Conservation (phyloP, 257 asterid species). For the Pogostemon cablin region DNA sequence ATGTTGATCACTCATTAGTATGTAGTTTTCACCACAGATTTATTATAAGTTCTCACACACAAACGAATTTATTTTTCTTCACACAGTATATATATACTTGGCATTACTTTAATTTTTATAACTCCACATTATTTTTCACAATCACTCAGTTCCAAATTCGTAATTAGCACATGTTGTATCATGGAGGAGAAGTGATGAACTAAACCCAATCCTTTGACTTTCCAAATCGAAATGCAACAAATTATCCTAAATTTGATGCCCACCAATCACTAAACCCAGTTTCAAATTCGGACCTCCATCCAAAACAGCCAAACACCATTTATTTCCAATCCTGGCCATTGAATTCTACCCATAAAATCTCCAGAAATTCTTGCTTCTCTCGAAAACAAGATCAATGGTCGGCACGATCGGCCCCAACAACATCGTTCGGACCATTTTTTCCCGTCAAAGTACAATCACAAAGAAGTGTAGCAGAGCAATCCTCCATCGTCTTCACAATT, state of each 20-base stretch:
- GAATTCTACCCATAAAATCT: constrained; percentile 40
- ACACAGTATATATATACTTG: too few relatives aligned
- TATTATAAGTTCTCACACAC: too few relatives aligned
- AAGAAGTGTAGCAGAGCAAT: too few relatives aligned
- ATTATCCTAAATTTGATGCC: constrained; percentile 42
- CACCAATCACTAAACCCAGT: constrained; percentile 43
- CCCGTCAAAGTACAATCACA: constrained; percentile 28
- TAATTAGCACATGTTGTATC: constrained; percentile 31
- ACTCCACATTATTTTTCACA: too few relatives aligned
- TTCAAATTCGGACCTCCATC: constrained; percentile 37
- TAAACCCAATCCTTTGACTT: constrained; percentile 38
- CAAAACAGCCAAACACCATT: constrained; percentile 43
- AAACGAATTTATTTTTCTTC: too few relatives aligned
- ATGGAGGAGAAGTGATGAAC: constrained; percentile 31
- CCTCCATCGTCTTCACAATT: too few relatives aligned
- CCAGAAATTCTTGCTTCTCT: constrained; percentile 30
- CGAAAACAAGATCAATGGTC: constrained; percentile 36
- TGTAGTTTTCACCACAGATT: too few relatives aligned
- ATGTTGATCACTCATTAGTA: too few relatives aligned
- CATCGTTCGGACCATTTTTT: constrained; percentile 1
- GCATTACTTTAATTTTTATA: too few relatives aligned
- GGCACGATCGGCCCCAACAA: constrained; percentile 37
- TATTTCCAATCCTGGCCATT: constrained; percentile 33
- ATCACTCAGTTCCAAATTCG: background rate
- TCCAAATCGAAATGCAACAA: constrained; percentile 46